Percentiles rank a stretch among this genome's conserved stretches.
These are phyloP conservation scores for Gossypium mustelinum DNA, from an alignment of 345 rosid genomes.

Conservation along the genomic window DNA sequence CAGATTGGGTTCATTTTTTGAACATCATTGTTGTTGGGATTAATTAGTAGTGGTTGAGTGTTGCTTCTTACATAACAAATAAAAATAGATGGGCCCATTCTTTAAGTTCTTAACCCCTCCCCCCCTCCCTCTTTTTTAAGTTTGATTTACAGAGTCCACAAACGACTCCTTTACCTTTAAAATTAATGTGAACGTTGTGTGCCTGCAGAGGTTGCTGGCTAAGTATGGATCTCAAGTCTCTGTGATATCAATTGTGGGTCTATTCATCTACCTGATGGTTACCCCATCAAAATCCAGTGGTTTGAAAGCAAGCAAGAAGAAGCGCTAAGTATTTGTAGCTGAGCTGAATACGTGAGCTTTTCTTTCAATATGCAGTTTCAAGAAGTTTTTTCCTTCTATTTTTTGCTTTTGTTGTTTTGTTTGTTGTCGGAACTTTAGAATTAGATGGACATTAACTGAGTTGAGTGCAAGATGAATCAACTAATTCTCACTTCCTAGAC, in stretches of 20 bases:
- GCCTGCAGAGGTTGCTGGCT: constrained; percentile 72
- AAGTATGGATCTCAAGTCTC: constrained; percentile 89
- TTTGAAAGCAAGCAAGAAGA: constrained; percentile 80
- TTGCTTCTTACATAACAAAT: background rate
- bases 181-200: background rate
- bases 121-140: background rate
- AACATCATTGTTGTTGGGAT: background rate
- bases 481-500: background rate
- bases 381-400: background rate
- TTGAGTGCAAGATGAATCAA: constrained; percentile 11
- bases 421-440: background rate
- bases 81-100: background rate
- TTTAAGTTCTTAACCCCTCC: background rate
- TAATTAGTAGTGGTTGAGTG: background rate
- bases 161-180: background rate
- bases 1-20: background rate
- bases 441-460: constrained; percentile 9
- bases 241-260: constrained; percentile 63
- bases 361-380: background rate
- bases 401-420: background rate
- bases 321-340: constrained; percentile 30
- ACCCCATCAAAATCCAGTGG: constrained; percentile 66
- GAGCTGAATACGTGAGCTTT: background rate
- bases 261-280: constrained; percentile 64
- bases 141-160: background rate